Conservation (phyloP, 192 early-diverging fungal genomes). For the Lunasporangiospora selenospora region DNA sequence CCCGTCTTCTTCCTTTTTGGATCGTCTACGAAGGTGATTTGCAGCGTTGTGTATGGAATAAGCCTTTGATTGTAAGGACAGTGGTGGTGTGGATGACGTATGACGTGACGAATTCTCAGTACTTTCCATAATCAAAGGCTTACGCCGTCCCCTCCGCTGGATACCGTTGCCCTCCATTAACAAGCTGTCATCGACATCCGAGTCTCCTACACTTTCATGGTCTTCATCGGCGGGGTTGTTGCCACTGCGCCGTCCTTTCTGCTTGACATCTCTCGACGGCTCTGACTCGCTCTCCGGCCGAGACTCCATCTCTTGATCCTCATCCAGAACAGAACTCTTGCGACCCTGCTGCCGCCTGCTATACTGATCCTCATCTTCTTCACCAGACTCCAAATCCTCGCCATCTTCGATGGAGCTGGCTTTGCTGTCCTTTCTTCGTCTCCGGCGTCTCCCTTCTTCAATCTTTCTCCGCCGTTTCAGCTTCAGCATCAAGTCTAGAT, state of each 20-base stretch:
- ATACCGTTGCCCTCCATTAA: not conserved
- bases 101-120: not conserved
- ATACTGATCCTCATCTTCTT: constrained; percentile 1
- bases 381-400: not conserved
- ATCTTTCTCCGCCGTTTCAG: constrained; percentile 22
- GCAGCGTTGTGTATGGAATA: too few relatives aligned
- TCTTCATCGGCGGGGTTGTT: constrained; percentile 2
- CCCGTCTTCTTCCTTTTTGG: too few relatives aligned
- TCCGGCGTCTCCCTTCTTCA: constrained; percentile 2
- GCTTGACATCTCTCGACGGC: not conserved
- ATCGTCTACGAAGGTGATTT: too few relatives aligned
- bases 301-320: too few relatives aligned
- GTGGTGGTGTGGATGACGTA: not conserved
- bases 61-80: not conserved
- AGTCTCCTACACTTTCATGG: not conserved
- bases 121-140: too few relatives aligned
- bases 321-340: constrained; percentile 1
- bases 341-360: constrained; percentile 4
- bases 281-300: constrained; percentile 14
- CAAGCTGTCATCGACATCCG: not conserved
- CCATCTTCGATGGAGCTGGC: constrained; percentile 8
- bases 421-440: too few relatives aligned
- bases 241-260: not conserved
- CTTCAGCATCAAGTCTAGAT: constrained; percentile 24
- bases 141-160: too few relatives aligned